Conservation (phyloP, 2,329 filamentous ascomycete genomes). For the Periconia digitata region DNA sequence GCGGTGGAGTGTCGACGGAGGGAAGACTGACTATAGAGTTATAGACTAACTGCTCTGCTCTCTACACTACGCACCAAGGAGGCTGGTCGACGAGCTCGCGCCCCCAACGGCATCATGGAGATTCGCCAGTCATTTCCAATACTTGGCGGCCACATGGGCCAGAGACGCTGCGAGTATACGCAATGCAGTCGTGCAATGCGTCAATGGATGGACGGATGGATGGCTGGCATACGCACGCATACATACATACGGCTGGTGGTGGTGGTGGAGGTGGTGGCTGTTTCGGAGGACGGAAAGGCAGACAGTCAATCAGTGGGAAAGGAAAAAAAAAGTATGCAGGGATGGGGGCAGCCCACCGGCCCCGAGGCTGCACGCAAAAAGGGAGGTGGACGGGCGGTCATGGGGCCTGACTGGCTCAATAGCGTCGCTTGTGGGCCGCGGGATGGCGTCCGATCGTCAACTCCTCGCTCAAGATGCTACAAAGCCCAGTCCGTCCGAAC, state of each 20-base stretch:
- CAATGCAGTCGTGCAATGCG: neutral
- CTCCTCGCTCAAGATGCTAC: neutral
- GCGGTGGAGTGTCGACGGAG: conserved; percentile 1
- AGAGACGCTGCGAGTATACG: neutral
- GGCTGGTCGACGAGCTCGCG: too few species aligned
- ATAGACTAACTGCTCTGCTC: neutral
- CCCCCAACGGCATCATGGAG: neutral
- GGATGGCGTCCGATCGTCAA: neutral
- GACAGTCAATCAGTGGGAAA: too few species aligned
- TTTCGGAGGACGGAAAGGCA: too few species aligned
- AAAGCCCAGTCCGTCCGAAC: neutral
- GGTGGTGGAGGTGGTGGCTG: neutral
- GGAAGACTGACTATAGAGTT: neutral
- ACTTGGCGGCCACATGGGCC: neutral
- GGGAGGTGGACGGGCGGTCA: neutral
- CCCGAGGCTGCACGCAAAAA: neutral
- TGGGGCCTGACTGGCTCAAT: neutral
- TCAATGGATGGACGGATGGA: neutral
- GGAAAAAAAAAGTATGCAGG: conserved; percentile 3
- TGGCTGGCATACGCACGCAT: too few species aligned
- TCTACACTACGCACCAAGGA: too few species aligned
- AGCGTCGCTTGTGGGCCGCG: neutral
- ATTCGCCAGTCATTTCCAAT: neutral
- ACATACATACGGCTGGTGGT: too few species aligned
- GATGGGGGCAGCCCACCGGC: neutral